Conservation (phyloP, 2,329 filamentous ascomycete genomes). For the Talaromyces sp. region DNA sequence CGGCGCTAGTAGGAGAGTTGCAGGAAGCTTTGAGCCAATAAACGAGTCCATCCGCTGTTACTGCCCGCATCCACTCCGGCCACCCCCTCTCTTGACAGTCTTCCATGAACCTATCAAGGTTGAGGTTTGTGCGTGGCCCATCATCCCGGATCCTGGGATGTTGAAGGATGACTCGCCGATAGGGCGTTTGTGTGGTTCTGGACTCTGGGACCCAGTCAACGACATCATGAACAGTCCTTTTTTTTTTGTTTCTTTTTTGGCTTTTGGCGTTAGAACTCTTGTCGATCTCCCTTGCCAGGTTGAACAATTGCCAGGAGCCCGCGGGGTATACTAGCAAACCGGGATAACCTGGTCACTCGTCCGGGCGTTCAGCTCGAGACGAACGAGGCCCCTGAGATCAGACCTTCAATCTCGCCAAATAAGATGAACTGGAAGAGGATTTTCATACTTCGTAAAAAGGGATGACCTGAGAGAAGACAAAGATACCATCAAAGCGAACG, state of each 20-base stretch:
- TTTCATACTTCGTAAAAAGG: neutral
- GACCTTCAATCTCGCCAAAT: constrained; percentile 19
- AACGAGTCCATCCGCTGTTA: constrained; percentile 1
- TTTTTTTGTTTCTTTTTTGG: constrained; percentile 4
- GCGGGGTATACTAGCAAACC: constrained; percentile 5
- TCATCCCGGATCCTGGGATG: constrained; percentile 26
- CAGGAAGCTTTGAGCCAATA: constrained; percentile 18
- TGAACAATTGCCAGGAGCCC: constrained; percentile 14
- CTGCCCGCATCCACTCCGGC: neutral
- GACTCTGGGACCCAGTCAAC: neutral
- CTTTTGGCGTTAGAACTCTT: neutral
- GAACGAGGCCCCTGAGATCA: constrained; percentile 24
- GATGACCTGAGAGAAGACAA: neutral
- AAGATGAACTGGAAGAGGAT: neutral
- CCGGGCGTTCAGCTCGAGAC: constrained; percentile 14
- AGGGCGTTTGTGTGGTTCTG: constrained; percentile 3
- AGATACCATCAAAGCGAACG: constrained; percentile 1
- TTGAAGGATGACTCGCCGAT: constrained; percentile 21
- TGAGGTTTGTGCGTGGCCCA: constrained; percentile 24
- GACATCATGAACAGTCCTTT: neutral
- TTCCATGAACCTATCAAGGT: constrained; percentile 25
- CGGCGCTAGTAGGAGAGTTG: constrained; percentile 25
- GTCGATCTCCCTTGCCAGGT: constrained; percentile 10
- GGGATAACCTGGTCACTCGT: neutral
- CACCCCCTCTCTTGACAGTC: neutral